phyloP scores from a whole-genome alignment of 164 flowering plant genomes.

The Annona cherimola region DNA sequence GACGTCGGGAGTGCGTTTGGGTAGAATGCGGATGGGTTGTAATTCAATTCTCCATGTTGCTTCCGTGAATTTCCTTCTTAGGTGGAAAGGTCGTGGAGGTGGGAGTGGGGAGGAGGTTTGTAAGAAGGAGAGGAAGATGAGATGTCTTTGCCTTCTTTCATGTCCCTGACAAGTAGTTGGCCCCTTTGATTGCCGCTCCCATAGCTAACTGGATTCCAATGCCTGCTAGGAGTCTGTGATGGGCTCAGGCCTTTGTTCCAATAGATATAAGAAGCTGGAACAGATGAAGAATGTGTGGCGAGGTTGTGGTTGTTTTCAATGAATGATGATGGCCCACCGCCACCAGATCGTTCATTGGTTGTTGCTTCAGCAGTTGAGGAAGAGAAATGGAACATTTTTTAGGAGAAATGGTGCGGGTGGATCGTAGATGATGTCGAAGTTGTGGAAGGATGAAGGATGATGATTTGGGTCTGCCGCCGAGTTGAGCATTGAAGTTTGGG shows the following conservation, averaged over 20 bases:
- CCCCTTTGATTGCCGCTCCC: conserved; percentile 21
- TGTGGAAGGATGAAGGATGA: not conserved
- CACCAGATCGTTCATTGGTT: no score
- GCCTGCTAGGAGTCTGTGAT: conserved; percentile 20
- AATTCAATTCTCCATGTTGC: conserved; percentile 22
- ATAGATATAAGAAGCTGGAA: conserved; percentile 6
- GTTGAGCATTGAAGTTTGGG: conserved; percentile 13
- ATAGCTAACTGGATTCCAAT: conserved; percentile 29
- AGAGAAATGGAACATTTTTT: conserved; percentile 32
- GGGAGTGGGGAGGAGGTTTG: conserved; percentile 25
- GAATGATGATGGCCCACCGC: no score
- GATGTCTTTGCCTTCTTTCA: conserved; percentile 10
- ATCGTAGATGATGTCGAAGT: conserved; percentile 23
- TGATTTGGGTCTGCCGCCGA: conserved; percentile 3
- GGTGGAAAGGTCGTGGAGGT: conserved; percentile 14
- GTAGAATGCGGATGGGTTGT: conserved; percentile 21
- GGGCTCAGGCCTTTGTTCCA: conserved; percentile 32
- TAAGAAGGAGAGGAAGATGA: conserved; percentile 1
- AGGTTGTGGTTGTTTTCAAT: not conserved
- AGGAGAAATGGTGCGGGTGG: conserved; percentile 16
- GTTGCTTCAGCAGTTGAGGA: not conserved
- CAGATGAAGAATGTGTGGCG: conserved; percentile 10
- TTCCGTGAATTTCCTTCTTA: conserved; percentile 17
- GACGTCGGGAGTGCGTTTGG: conserved; percentile 32
- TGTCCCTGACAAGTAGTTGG: conserved; percentile 19